A percentile compares a stretch with the other conserved stretches of the same genome.
Conservation (phyloP, 2,329 filamentous ascomycete species). For the Gnomoniopsis smithogilvyi region DNA sequence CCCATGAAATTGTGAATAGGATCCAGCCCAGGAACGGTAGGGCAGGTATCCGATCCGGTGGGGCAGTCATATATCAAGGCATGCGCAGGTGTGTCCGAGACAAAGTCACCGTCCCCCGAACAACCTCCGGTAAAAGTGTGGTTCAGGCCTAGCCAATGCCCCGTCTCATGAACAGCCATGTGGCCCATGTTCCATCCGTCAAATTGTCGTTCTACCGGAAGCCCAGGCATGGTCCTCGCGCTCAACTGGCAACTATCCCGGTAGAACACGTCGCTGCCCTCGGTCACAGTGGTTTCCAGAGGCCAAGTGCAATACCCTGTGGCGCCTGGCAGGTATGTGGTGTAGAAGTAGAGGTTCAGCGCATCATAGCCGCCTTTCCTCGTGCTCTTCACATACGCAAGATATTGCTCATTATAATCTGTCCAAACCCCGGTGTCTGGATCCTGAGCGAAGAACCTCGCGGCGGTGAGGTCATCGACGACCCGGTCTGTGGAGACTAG, state of each 20-base stretch:
- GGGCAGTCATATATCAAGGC: neutral
- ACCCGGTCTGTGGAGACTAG: neutral
- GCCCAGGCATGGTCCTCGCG: conserved; percentile 1
- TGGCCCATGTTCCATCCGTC: conserved; percentile 33
- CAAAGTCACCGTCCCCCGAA: conserved; percentile 36
- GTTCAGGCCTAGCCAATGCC: conserved; percentile 42
- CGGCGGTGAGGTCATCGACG: conserved; percentile 1
- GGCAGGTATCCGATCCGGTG: conserved; percentile 1
- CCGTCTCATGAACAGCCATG: conserved; percentile 43
- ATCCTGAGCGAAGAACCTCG: neutral
- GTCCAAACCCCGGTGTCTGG: neutral
- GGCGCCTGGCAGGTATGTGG: neutral
- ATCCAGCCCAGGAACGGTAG: neutral
- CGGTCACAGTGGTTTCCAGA: neutral
- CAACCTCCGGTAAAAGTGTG: conserved; percentile 40
- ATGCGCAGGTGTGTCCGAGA: conserved; percentile 35
- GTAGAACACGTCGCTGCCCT: conserved; percentile 1
- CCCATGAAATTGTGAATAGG: conserved; percentile 10
- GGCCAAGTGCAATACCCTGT: neutral
- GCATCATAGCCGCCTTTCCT: conserved; percentile 3
- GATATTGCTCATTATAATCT: neutral
- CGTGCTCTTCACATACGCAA: neutral
- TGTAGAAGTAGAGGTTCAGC: conserved; percentile 8
- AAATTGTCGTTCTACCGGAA: neutral
- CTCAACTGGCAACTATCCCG: conserved; percentile 4